Base-by-base conservation (phyloP, 1,284 basidiomycete species). In the Marasmius tenuissimus region DNA sequence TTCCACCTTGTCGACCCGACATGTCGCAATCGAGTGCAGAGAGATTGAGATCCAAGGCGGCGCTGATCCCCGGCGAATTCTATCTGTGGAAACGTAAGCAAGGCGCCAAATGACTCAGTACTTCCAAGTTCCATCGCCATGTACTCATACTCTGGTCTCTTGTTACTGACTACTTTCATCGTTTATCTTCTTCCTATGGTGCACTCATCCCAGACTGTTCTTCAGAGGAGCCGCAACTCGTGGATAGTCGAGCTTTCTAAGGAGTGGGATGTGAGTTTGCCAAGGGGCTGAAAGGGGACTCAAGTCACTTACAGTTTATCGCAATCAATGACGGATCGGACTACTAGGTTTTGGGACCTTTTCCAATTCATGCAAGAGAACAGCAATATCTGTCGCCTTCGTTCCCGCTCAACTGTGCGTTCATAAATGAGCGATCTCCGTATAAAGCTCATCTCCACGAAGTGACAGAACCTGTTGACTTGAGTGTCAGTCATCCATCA, bases 341-440 rank as follows among this genome's bases (percentile, higher is more conserved):
- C 7, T 63, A 35, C 7, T 63, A 89, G 88, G 83, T 89, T 8
- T 80, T 93, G 10, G 92, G 91, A 1, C 92, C 91, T 0, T 93
- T 93, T 69, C 91, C 91, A 2, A 85, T 91, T 35, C 88, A 91
- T 65, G 90, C 92, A 9, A 80, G 92, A 68, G 92, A 93, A 67
- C 91, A 93, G 60, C 87, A 92, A 62, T 87, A 86, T 67, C 73
- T 93, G 12, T 89, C 88, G 1, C 91, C 91, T 1, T 81, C 87
- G 1, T 92, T 85, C 68, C 92, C 91, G 18, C 68, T 93, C 14
- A 78, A 89, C 63, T 70, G 90, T 88, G 71, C 76, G 73, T 65
- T 61, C 9, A 49, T 49, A 45, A 54, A 45, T 60, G 58, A 47
- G 27, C 53, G 8, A 49, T 55, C 14, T 16, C 35, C 18, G 18